Percentiles rank a stretch among this genome's conserved stretches.
phyloP scores from a whole-genome alignment of 108 stramenopile species.

The Fragilariopsis cylindrus region DNA sequence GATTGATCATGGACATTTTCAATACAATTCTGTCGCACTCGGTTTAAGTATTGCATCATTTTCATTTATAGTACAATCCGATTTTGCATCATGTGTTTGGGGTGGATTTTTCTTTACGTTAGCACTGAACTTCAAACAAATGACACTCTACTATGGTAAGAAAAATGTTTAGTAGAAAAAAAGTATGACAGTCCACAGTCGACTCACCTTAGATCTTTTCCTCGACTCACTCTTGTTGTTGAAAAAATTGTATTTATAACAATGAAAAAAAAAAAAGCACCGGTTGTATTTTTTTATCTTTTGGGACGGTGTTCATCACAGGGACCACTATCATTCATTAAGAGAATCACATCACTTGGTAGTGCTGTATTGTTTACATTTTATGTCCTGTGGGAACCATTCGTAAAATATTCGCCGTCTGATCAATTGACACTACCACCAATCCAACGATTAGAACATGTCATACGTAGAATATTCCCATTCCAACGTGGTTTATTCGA shows the following conservation, averaged over 20 bases:
- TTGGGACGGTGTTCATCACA: conserved; percentile 71
- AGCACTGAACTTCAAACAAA: conserved; percentile 97
- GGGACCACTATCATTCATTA: background rate
- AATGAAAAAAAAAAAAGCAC: conserved; percentile 40
- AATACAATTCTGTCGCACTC: conserved; percentile 92
- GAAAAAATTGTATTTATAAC: too few species aligned
- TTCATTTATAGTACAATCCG: conserved; percentile 49
- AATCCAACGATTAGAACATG: conserved; percentile 48
- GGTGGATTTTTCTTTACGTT: conserved; percentile 78
- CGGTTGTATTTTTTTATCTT: conserved; percentile 86
- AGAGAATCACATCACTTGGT: conserved; percentile 60
- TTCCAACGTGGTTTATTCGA: conserved; percentile 94
- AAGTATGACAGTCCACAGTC: too few species aligned
- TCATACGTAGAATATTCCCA: conserved; percentile 85
- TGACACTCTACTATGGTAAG: conserved; percentile 83
- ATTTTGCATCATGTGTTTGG: conserved; percentile 48
- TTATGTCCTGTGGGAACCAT: conserved; percentile 76
- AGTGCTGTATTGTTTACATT: conserved; percentile 71
- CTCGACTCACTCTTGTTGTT: too few species aligned
- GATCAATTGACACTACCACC: conserved; percentile 7
- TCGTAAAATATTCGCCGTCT: conserved; percentile 45
- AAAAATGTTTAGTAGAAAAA: too few species aligned
- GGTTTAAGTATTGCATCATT: conserved; percentile 81
- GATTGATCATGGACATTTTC: conserved; percentile 97
- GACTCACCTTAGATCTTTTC: too few species aligned